phyloP scores from a whole-genome alignment of 78 protist genomes.

The slime mould (Dictyostelium discoideum) region dicty_2.7 NC_007088.5:1657001-1657500 shows the following conservation, averaged over 20 bases:
- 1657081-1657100: too few relatives aligned
- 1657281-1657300: background rate
- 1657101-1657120: too few relatives aligned
- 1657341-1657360: background rate
- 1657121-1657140: background rate
- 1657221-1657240: background rate
- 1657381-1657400: background rate
- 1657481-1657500: too few relatives aligned
- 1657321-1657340: slow-evolving; percentile 19
- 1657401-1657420: background rate
- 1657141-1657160: slow-evolving; percentile 3
- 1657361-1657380: background rate
- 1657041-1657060: slow-evolving; percentile 45
- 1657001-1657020: slow-evolving; percentile 11
- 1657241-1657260: background rate
- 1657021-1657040: slow-evolving; percentile 48
- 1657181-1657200: slow-evolving; percentile 48
- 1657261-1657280: background rate
- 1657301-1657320: slow-evolving; percentile 36
- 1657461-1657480: background rate
- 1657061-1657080: too few relatives aligned
- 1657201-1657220: slow-evolving; percentile 6
- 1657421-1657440: background rate
- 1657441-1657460: background rate
- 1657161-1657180: slow-evolving; percentile 62